Evolutionary conservation across 163 green algal genomes (phyloP).

Genomic region (Chlamydomonas reinhardtii): DNA sequence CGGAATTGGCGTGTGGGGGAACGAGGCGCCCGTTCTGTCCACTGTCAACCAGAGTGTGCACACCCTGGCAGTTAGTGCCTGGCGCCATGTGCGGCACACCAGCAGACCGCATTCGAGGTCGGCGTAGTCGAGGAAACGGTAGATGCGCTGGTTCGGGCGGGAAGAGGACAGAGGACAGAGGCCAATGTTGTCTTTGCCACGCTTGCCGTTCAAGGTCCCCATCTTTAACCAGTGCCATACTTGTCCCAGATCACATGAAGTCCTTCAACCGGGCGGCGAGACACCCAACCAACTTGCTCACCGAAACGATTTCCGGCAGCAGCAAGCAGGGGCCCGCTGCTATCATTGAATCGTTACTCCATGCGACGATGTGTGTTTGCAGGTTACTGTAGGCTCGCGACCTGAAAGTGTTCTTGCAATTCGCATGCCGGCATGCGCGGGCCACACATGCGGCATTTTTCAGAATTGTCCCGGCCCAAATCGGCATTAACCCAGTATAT

Average conservation of each 20-base stretch:
- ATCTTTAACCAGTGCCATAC: no score
- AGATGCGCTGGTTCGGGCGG: neutral
- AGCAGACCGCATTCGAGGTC: neutral
- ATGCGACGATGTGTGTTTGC: no score
- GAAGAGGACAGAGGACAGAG: no score
- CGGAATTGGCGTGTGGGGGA: no score
- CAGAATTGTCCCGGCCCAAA: neutral
- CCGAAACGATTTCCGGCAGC: neutral
- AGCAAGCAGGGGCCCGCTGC: neutral
- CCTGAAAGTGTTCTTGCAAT: neutral
- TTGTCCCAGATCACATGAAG: no score
- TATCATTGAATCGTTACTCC: no score
- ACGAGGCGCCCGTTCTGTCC: no score
- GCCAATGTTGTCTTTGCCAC: no score
- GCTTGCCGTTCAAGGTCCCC: no score
- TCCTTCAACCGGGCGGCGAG: no score
- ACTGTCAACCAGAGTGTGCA: neutral
- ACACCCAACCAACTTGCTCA: neutral
- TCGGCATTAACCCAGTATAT: neutral
- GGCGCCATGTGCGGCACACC: slow-evolving; percentile 20
- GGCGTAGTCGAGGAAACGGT: neutral
- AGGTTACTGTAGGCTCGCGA: no score
- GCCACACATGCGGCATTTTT: no score
- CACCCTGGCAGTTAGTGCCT: neutral
- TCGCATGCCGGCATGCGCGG: neutral